Evolutionary conservation across 306 rosid genomes (phyloP), one percentile per base, ranked within the genome.

Genomic region (Begonia loranthoides): DNA sequence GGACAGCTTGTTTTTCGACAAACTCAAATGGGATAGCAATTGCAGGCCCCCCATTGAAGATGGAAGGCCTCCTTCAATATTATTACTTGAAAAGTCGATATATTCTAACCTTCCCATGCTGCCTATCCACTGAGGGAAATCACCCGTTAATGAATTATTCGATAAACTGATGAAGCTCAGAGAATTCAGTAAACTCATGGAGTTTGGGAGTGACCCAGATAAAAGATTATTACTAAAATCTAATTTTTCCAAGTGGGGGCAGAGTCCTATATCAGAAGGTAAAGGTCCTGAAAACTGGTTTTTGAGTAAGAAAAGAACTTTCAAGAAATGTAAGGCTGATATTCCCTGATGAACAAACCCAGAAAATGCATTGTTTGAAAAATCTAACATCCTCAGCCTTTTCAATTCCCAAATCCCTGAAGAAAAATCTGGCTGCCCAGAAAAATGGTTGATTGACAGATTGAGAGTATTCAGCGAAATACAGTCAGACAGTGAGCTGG

Each of bases 361-460:
- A 8, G 79, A 69, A 24, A 90, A 64, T 13, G 21, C 67, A 74
- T 90, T 90, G 52, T 61, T 65, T 3, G 97, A 90, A 15, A 90
- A 82, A 66, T 90, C 95, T 62, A 90, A 48, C 17, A 56, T 50
- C 60, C 97, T 76, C 59, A 90, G 80, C 70, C 94, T 73, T 24
- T 13, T 41, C 55, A 90, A 28, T 36, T 78, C 62, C 90, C 90
- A 79, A 80, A 85, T 49, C 54, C 81, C 80, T 54, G 58, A 41
- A 48, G 51, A 41, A 22, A 85, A 82, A 51, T 69, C 71, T 17
- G 67, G 77, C 60, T 47, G 47, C 38, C 94, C 94, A 12, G 81
- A 13, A 52, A 90, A 82, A 19, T 11, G 75, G 28, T 82, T 85
- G 8, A 54, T 64, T 6, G 97, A 85, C 66, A 85, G 63, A 62